Conservation (phyloP, 139 green algal genomes). For the Marvania coccoides region DNA sequence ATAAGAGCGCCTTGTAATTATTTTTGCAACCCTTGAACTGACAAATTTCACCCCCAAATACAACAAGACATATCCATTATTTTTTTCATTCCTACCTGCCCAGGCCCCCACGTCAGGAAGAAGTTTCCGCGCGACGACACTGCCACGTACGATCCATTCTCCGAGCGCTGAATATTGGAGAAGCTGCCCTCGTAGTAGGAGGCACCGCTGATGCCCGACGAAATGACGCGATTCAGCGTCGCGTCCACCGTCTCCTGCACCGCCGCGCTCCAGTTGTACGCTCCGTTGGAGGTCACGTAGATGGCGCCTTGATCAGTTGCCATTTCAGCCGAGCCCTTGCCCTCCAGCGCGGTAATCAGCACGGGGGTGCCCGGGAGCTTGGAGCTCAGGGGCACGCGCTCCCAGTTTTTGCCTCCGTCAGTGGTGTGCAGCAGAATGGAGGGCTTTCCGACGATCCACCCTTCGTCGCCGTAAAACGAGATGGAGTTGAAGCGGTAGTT, state of each 20-base stretch:
- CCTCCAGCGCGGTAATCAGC: conserved; percentile 63
- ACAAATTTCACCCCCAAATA: neutral
- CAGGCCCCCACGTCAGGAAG: conserved; percentile 95
- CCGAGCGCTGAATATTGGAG: conserved; percentile 74
- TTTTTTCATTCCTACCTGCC: conserved; percentile 38
- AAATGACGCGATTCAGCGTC: conserved; percentile 86
- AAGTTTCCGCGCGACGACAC: conserved; percentile 97
- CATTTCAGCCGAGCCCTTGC: conserved; percentile 84
- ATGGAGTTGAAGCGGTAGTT: conserved; percentile 97
- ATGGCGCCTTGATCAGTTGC: conserved; percentile 96
- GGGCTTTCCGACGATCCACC: conserved; percentile 99
- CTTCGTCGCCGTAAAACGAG: conserved; percentile 89
- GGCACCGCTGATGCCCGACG: conserved; percentile 86
- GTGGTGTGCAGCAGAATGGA: conserved; percentile 96
- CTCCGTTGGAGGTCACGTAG: conserved; percentile 93
- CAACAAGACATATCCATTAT: neutral
- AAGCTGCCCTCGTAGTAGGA: conserved; percentile 98
- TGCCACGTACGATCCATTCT: conserved; percentile 83
- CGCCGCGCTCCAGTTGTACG: conserved; percentile 91
- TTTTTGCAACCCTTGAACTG: neutral
- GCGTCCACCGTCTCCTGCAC: conserved; percentile 98
- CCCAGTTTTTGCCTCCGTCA: conserved; percentile 90
- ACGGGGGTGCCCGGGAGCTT: conserved; percentile 88
- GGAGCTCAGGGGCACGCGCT: conserved; percentile 85
- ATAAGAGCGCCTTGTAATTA: no score